These are phyloP conservation scores for Pulveroboletus sp. DNA, from an alignment of 768 basidiomycete genomes.

Conservation along the genomic window DNA sequence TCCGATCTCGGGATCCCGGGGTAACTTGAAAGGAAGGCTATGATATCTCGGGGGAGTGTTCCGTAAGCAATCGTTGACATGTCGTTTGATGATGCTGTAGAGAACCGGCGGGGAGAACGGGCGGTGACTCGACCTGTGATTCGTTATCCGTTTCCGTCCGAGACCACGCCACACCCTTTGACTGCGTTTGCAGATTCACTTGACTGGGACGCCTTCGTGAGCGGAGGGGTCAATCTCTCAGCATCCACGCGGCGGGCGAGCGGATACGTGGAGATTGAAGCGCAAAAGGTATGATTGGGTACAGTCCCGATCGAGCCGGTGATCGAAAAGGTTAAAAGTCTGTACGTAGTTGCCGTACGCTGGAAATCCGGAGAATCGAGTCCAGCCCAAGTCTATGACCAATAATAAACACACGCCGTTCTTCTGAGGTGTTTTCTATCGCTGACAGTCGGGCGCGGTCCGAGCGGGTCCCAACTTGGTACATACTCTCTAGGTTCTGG, in stretches of 20 bases:
- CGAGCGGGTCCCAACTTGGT: neutral
- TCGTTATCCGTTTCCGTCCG: conserved; percentile 5
- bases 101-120: conserved; percentile 11
- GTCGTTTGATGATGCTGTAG: neutral
- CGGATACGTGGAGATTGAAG: too few relatives aligned
- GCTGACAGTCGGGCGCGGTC: neutral
- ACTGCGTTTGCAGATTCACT: neutral
- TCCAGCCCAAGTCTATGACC: neutral
- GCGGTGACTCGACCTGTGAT: conserved; percentile 2
- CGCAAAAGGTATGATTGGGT: too few relatives aligned
- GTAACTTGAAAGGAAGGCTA: conserved; percentile 25
- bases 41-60: conserved; percentile 22
- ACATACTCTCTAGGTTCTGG: neutral
- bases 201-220: neutral
- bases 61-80: conserved; percentile 13
- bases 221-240: neutral
- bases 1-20: conserved; percentile 12
- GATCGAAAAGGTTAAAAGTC: conserved; percentile 22
- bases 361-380: neutral
- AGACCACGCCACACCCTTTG: neutral
- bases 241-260: neutral
- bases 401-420: neutral
- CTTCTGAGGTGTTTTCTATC: neutral
- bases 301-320: conserved; percentile 4
- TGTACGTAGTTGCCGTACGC: conserved; percentile 7